phyloP scores from a whole-genome alignment of 257 asterid species.

The Solanum bukasovii region DNA sequence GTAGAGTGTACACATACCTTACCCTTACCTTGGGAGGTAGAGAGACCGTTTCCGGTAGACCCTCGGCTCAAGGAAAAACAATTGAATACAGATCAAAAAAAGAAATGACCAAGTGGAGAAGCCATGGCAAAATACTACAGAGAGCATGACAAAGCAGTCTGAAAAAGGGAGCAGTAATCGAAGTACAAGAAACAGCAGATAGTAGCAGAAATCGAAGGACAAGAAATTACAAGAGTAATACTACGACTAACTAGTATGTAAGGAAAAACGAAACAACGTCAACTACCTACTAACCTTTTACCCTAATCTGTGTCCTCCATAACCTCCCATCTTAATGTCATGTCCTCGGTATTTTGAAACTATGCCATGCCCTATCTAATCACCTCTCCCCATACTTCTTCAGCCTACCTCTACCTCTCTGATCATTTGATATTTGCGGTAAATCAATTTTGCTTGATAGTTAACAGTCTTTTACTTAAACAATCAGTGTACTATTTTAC shows the following conservation, averaged over 20 bases:
- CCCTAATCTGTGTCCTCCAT: background rate
- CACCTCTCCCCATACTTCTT: background rate
- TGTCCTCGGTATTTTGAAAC: background rate
- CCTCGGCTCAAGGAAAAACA: background rate
- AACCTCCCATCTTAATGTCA: background rate
- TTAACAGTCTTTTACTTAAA: background rate
- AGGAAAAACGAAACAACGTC: background rate
- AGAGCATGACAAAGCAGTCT: background rate
- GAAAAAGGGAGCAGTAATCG: background rate
- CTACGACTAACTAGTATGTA: background rate
- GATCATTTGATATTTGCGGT: background rate
- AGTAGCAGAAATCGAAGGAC: background rate
- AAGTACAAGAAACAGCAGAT: background rate
- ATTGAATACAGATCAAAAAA: background rate
- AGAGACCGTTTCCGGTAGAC: background rate
- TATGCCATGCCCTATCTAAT: background rate
- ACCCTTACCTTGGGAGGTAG: background rate
- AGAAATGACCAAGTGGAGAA: background rate
- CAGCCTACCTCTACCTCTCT: background rate
- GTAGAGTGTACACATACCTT: background rate
- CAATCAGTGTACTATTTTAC: background rate
- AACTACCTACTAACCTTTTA: background rate
- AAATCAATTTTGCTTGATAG: background rate
- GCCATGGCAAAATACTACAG: background rate
- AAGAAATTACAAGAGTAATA: background rate